Evolutionary conservation across 352 stramenopile genomes (phyloP).

Genomic region (Pythium brachiatum): DNA sequence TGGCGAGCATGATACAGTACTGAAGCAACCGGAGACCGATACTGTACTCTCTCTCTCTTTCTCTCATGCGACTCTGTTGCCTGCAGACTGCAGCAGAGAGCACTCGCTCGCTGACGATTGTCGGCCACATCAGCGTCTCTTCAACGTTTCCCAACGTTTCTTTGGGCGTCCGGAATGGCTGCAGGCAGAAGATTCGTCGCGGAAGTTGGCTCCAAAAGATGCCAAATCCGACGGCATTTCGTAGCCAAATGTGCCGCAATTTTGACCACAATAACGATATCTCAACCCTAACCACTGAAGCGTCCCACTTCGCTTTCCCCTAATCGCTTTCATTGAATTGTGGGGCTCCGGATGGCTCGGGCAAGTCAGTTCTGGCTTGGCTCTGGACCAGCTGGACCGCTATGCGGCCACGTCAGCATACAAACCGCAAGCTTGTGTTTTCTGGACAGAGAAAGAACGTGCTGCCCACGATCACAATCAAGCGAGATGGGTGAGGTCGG

Average conservation of each 20-base stretch:
- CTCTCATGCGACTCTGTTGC: too few species aligned
- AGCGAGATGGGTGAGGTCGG: constrained; percentile 15
- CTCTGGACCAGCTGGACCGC: neutral
- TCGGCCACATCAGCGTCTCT: neutral
- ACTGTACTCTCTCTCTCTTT: too few species aligned
- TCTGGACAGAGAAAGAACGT: constrained; percentile 18
- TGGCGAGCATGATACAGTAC: too few species aligned
- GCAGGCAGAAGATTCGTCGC: neutral
- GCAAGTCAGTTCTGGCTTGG: constrained; percentile 21
- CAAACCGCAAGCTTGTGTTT: constrained; percentile 15
- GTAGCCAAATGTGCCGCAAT: neutral
- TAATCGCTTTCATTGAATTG: constrained; percentile 20
- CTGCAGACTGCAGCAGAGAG: neutral
- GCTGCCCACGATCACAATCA: constrained; percentile 18
- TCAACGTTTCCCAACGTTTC: neutral
- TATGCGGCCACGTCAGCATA: neutral
- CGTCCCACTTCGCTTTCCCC: constrained; percentile 6
- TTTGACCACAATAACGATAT: neutral
- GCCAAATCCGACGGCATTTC: neutral
- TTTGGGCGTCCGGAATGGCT: neutral
- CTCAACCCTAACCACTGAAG: constrained; percentile 2
- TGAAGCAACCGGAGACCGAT: too few species aligned
- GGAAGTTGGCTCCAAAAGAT: neutral
- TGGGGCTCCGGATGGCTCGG: constrained; percentile 14
- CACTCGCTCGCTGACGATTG: neutral